phyloP scores from a whole-genome alignment of 202 grass and related monocot genomes.

The Setaria italica region DNA sequence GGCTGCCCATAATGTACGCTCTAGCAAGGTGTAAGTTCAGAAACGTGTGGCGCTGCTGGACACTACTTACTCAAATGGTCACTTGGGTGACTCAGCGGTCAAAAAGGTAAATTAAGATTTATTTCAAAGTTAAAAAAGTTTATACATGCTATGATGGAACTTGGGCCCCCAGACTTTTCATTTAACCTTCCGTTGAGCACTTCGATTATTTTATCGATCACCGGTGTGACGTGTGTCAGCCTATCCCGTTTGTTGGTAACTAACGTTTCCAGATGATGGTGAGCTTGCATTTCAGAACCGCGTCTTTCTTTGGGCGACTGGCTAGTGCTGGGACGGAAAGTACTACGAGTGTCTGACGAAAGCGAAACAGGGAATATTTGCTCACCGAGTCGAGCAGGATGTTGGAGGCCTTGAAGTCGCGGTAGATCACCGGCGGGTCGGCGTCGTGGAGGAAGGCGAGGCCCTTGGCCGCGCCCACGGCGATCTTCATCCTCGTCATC shows the following conservation, averaged over 20 bases:
- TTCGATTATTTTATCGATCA: neutral
- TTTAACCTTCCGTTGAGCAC: neutral
- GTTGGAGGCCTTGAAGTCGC: constrained; percentile 95
- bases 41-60: constrained; percentile 46
- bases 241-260: constrained; percentile 32
- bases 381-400: constrained; percentile 87
- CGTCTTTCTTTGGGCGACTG: neutral
- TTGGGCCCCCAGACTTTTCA: neutral
- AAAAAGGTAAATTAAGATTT: constrained; percentile 32
- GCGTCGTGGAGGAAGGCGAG: constrained; percentile 84
- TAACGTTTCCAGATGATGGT: neutral
- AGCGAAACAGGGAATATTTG: neutral
- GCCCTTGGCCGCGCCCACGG: constrained; percentile 83
- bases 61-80: neutral
- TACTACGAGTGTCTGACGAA: neutral
- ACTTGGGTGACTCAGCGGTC: constrained; percentile 29
- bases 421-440: constrained; percentile 82
- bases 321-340: neutral
- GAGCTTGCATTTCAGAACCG: constrained; percentile 29
- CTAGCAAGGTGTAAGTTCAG: constrained; percentile 28
- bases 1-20: neutral
- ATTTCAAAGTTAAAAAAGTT: neutral
- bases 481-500: constrained; percentile 92
- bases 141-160: neutral
- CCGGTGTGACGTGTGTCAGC: constrained; percentile 3